Evolutionary conservation across 176 grass and related monocot genomes (phyloP), one percentile per base, ranked within the genome.

Genomic region (Puccinellia tenuiflora): DNA sequence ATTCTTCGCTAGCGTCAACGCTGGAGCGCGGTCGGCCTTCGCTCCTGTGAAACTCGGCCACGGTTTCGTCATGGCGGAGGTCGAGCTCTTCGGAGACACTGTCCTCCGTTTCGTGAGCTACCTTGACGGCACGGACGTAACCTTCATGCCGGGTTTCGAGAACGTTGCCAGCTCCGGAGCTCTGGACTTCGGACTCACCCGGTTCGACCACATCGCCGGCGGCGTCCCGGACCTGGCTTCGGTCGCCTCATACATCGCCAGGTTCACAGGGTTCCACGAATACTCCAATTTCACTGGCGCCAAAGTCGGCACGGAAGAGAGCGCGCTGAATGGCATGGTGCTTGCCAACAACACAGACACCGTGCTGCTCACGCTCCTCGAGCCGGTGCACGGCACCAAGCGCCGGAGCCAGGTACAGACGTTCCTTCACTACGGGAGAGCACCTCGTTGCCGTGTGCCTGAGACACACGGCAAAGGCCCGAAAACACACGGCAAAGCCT

Each of bases 221-320:
- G 93, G 93, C 86, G 88, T 98, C 9, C 85, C 90, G 4, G 86
- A 95, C 43, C 78, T 98, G 22, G 76, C 52, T 6, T 80, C 87
- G 3, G 85, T 61, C 0, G 73, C 90, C 11, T 47, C 75, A 2
- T 93, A 93, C 85, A 47, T 95, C 45, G 76, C 90, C 7, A 65
- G 81, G 0, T 93, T 98, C 86, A 95, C 87, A 2, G 96, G 96
- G 26, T 98, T 98, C 88, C 96, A 98, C 88, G 92, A 95, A 65
- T 98, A 91, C 74, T 91, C 92, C 2, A 85, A 95, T 72, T 95
- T 98, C 83, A 92, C 93, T 21, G 59, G 79, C 2, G 90, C 88
- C 20, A 88, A 98, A 72, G 82, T 98, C 0, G 90, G 96, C 59
- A 98, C 87, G 35, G 85, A 76, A 9, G 95, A 98, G 88, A 98